Base-by-base conservation (phyloP, 495 filamentous ascomycete species). In the Astrothelium macrocarpum region DNA sequence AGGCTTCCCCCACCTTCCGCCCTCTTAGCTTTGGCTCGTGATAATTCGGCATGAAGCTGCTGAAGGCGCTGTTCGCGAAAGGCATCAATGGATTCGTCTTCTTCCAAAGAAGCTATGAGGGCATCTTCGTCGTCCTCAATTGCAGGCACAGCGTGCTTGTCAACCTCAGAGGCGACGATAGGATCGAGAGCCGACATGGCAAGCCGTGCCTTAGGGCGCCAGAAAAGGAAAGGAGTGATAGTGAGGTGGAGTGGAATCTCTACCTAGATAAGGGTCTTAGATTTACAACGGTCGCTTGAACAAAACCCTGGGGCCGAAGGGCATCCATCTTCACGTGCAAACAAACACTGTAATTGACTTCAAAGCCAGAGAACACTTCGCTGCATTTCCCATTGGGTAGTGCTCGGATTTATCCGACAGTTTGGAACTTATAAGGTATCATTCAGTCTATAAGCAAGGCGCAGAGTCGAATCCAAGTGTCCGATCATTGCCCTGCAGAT, bases 41-140 rank as follows among this genome's bases (percentile, higher is more conserved):
- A 71, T 65, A 84, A 80, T 69, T 89, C 86, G 42, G 82, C 76
- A 70, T 88, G 84, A 2, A 92, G 79, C 72, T 90, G 85, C 66
- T 89, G 81, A 62, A 90, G 80, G 32, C 89, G 82, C 59, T 83
- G 79, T 71, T 86, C 85, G 61, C 89, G 85, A n/a, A 85, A 66
- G 32, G 77, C 74, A 11, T 73, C 70, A 60, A 86, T 81, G 65
- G 82, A 73, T 73, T 87, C 83, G 60, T 79, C 76, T 73, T 90
- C 89, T 76, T 90, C 88, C 34, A 92, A 83, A 59, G 81, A 78
- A 39, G 81, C 81, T 69, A 92, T 82, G 42, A 92, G 81, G 32
- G 84, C 86, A 71, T 90, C 88, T 77, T 89, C 85, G 72, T 90
- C 85, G 63, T 83, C 80, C 4, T 81, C 72, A 67, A 67, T 32